Percentiles rank a stretch among this genome's conserved stretches.
Conservation (phyloP, 2,329 filamentous ascomycete genomes). For the Xylaria sp. region DNA sequence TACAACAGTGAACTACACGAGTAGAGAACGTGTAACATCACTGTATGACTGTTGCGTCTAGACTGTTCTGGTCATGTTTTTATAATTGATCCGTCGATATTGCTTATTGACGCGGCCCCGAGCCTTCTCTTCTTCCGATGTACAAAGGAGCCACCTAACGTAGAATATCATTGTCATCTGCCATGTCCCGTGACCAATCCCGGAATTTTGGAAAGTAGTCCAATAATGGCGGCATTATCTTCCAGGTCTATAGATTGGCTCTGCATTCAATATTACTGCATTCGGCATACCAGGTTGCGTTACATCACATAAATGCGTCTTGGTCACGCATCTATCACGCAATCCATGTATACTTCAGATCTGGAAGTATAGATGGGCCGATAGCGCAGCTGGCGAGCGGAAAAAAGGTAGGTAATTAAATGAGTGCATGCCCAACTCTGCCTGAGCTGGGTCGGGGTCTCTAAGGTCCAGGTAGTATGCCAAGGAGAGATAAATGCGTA, state of each 20-base stretch:
- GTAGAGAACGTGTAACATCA: neutral
- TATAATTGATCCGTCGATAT: neutral
- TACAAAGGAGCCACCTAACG: neutral
- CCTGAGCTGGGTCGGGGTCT: neutral
- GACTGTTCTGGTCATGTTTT: neutral
- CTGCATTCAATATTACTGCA: neutral
- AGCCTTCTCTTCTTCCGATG: neutral
- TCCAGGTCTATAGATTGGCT: neutral
- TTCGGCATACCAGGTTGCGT: neutral
- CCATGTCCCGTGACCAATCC: slow-evolving; percentile 9
- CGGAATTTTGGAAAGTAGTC: neutral
- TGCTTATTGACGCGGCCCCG: neutral
- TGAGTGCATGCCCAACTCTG: neutral
- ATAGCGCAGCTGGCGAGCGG: neutral
- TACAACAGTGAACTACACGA: neutral
- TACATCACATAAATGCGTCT: slow-evolving; percentile 1
- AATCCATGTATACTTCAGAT: neutral
- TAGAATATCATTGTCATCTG: neutral
- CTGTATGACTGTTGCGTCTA: neutral
- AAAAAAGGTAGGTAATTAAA: neutral
- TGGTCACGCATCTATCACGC: neutral
- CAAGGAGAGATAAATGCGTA: neutral
- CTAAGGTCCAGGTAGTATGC: neutral
- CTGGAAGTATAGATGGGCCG: neutral
- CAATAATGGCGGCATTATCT: neutral